Percentiles rank a stretch among this genome's conserved stretches.
phyloP scores from a whole-genome alignment of 2,329 filamentous ascomycete species.

The Penicillium griseofulvum region DNA sequence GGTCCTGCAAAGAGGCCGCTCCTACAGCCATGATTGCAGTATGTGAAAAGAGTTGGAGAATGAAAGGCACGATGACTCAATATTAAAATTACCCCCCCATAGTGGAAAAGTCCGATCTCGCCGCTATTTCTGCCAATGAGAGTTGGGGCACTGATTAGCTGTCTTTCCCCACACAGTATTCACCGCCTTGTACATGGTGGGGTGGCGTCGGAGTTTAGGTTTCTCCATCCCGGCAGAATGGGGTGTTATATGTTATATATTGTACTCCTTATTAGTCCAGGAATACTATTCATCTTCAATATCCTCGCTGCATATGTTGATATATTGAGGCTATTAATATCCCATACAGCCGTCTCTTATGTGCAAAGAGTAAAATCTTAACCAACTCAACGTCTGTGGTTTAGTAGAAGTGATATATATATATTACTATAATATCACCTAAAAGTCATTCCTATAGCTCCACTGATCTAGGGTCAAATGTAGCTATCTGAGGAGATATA shows the following conservation, averaged over 20 bases:
- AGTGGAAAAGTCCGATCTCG: conserved; percentile 33
- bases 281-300: too few relatives aligned
- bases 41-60: conserved; percentile 12
- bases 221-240: background rate
- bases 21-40: conserved; percentile 36
- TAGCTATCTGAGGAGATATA: background rate
- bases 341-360: too few relatives aligned
- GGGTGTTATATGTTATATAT: background rate
- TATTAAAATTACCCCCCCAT: conserved; percentile 12
- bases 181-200: conserved; percentile 12
- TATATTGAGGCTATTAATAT: too few relatives aligned
- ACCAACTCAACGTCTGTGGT: too few relatives aligned
- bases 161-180: conserved; percentile 14
- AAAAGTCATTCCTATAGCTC: background rate
- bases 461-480: background rate
- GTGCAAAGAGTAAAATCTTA: too few relatives aligned
- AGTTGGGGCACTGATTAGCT: conserved; percentile 16
- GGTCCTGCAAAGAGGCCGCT: conserved; percentile 35
- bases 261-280: too few relatives aligned
- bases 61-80: conserved; percentile 25
- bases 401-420: too few relatives aligned
- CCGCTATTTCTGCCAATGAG: conserved; percentile 12
- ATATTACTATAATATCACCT: too few relatives aligned
- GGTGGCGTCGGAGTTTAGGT: background rate
- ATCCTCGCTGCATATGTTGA: too few relatives aligned